These are phyloP conservation scores for Scytalidium lignicola DNA, from an alignment of 2,329 filamentous ascomycete genomes.

Conservation along the genomic window DNA sequence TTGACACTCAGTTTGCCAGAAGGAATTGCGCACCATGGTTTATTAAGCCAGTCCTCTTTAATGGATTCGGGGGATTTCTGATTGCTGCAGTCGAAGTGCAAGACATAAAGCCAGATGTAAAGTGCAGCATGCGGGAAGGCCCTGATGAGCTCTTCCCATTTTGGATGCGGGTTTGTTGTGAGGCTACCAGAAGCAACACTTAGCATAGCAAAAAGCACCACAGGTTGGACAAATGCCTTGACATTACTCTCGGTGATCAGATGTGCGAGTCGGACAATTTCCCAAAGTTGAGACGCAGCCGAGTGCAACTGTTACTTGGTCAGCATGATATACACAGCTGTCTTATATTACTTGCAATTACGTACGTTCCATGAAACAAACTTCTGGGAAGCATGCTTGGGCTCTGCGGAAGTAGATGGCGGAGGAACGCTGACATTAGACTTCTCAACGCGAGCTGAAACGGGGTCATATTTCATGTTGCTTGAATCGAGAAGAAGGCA, in stretches of 20 bases:
- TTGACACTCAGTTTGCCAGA: slow-evolving; percentile 20
- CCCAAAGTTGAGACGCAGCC: too few relatives aligned
- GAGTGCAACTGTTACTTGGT: too few relatives aligned
- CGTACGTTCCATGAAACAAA: too few relatives aligned
- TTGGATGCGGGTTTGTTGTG: slow-evolving; percentile 3
- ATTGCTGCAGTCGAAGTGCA: slow-evolving; percentile 28
- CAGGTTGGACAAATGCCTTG: slow-evolving; percentile 9
- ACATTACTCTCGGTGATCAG: slow-evolving; percentile 12
- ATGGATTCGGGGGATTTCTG: slow-evolving; percentile 24
- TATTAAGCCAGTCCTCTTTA: slow-evolving; percentile 28
- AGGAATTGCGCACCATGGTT: slow-evolving; percentile 30
- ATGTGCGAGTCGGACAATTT: background rate
- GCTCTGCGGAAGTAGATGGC: too few relatives aligned
- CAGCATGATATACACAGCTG: too few relatives aligned
- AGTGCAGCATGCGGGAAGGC: slow-evolving; percentile 4
- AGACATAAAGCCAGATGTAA: slow-evolving; percentile 23
- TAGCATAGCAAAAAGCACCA: slow-evolving; percentile 8
- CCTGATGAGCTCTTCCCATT: background rate
- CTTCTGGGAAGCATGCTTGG: too few relatives aligned
- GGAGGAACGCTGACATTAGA: too few relatives aligned
- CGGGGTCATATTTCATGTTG: too few relatives aligned
- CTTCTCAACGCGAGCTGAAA: too few relatives aligned
- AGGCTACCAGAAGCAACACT: slow-evolving; percentile 4
- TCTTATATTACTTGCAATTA: too few relatives aligned
- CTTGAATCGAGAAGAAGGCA: too few relatives aligned